phyloP scores from a whole-genome alignment of 257 asterid species.

The Asclepias syriaca region DNA sequence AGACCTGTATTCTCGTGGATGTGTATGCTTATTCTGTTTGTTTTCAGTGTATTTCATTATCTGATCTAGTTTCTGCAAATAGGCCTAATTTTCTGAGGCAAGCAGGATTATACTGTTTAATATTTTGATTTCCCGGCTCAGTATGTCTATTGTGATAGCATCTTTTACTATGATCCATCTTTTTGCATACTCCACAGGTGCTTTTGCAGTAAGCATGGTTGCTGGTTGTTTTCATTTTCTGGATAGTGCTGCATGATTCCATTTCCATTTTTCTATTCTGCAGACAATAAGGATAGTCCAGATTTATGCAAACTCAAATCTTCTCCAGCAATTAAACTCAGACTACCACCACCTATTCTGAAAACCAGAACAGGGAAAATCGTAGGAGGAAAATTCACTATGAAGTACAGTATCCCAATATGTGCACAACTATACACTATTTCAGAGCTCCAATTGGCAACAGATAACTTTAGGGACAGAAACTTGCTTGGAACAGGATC shows the following conservation, averaged over 20 bases:
- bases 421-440: conserved; percentile 51
- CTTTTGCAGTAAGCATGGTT: background rate
- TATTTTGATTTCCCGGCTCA: background rate
- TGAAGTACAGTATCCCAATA: conserved; percentile 33
- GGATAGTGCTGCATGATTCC: background rate
- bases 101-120: background rate
- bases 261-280: conserved; percentile 21
- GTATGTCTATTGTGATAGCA: background rate
- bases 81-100: background rate
- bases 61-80: background rate
- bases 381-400: conserved; percentile 51
- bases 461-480: conserved; percentile 63
- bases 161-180: background rate
- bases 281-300: conserved; percentile 42
- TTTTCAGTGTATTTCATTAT: background rate
- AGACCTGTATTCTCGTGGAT: background rate
- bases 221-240: background rate
- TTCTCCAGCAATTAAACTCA: conserved; percentile 50
- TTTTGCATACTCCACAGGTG: background rate
- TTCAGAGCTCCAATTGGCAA: conserved; percentile 81
- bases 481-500: conserved; percentile 82
- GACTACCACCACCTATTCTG: conserved; percentile 55
- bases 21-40: background rate
- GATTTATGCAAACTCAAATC: conserved; percentile 41
- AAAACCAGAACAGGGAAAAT: conserved; percentile 46